phyloP scores from a whole-genome alignment of 176 grass and related monocot genomes.

The barley (Hordeum vulgare) region DNA sequence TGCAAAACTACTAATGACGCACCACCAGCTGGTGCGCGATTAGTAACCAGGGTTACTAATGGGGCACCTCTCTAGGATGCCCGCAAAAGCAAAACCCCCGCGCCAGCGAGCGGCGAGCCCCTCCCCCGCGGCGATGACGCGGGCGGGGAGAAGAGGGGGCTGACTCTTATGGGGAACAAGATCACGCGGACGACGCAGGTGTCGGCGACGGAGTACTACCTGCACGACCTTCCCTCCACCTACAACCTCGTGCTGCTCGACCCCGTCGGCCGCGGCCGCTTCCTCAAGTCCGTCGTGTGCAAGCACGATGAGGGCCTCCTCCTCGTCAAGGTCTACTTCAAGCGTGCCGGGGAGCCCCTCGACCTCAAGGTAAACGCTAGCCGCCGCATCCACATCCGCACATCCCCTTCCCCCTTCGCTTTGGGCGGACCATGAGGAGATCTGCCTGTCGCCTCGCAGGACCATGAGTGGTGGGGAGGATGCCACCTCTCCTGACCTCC shows the following conservation, averaged over 20 bases:
- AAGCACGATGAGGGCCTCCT: slow-evolving; percentile 94
- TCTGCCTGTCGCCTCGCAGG: slow-evolving; percentile 31
- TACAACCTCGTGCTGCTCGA: slow-evolving; percentile 93
- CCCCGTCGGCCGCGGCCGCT: slow-evolving; percentile 69
- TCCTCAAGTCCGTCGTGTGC: slow-evolving; percentile 96
- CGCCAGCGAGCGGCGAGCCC: slow-evolving; percentile 6
- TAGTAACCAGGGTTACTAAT: too few relatives aligned
- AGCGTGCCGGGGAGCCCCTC: slow-evolving; percentile 83
- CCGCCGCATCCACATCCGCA: background rate
- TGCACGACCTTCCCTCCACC: slow-evolving; percentile 93
- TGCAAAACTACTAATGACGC: too few relatives aligned
- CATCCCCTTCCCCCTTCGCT: background rate
- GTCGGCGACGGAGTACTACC: slow-evolving; percentile 98
- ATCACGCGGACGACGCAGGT: slow-evolving; percentile 95
- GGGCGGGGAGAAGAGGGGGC: background rate
- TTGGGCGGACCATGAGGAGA: slow-evolving; percentile 24
- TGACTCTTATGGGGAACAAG: slow-evolving; percentile 99
- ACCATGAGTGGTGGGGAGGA: slow-evolving; percentile 88
- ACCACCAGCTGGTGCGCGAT: too few relatives aligned
- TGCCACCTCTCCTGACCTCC: too few relatives aligned
- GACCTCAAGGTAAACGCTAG: slow-evolving; percentile 69
- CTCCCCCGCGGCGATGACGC: background rate
- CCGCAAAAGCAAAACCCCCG: background rate
- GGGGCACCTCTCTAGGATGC: too few relatives aligned
- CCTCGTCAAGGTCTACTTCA: slow-evolving; percentile 99